These are phyloP conservation scores for Aphanoascus verrucosus DNA, from an alignment of 2,329 filamentous ascomycete species.

Conservation along the genomic window DNA sequence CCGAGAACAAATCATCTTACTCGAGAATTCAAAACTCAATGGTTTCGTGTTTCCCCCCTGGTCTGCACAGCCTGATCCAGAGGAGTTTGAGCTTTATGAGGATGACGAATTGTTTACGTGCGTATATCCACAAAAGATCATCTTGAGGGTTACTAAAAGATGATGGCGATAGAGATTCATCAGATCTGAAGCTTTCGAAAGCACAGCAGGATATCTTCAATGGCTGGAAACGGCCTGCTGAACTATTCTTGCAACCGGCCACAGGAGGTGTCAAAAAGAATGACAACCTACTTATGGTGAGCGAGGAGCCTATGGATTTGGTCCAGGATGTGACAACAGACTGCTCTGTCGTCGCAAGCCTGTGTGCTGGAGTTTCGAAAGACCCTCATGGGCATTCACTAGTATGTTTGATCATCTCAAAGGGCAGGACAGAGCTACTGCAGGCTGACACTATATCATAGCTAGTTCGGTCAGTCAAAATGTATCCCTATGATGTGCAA, in stretches of 20 bases:
- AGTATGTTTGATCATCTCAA: slow-evolving; percentile 36
- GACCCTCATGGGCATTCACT: slow-evolving; percentile 57
- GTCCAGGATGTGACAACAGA: slow-evolving; percentile 94
- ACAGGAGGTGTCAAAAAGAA: slow-evolving; percentile 21
- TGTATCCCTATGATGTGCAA: slow-evolving; percentile 62
- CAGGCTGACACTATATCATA: neutral
- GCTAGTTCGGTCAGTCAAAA: slow-evolving; percentile 55
- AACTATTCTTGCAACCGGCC: slow-evolving; percentile 44
- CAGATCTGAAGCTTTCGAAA: slow-evolving; percentile 60
- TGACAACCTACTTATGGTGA: slow-evolving; percentile 45
- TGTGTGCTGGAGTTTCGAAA: slow-evolving; percentile 69
- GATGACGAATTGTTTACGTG: slow-evolving; percentile 54
- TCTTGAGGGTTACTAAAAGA: slow-evolving; percentile 14
- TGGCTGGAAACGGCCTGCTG: slow-evolving; percentile 67
- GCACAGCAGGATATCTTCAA: slow-evolving; percentile 66
- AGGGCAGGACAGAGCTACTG: neutral
- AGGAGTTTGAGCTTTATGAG: slow-evolving; percentile 50
- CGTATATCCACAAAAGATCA: neutral
- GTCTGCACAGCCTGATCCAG: slow-evolving; percentile 50
- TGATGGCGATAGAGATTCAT: slow-evolving; percentile 49
- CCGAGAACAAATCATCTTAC: slow-evolving; percentile 63
- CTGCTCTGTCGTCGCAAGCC: slow-evolving; percentile 90
- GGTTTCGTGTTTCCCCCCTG: slow-evolving; percentile 78
- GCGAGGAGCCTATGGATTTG: slow-evolving; percentile 57
- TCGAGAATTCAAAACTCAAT: slow-evolving; percentile 68